Percentiles rank a stretch among this genome's conserved stretches.
phyloP scores from a whole-genome alignment of 169 alveolate genomes.

The Eimeria maxima region DNA sequence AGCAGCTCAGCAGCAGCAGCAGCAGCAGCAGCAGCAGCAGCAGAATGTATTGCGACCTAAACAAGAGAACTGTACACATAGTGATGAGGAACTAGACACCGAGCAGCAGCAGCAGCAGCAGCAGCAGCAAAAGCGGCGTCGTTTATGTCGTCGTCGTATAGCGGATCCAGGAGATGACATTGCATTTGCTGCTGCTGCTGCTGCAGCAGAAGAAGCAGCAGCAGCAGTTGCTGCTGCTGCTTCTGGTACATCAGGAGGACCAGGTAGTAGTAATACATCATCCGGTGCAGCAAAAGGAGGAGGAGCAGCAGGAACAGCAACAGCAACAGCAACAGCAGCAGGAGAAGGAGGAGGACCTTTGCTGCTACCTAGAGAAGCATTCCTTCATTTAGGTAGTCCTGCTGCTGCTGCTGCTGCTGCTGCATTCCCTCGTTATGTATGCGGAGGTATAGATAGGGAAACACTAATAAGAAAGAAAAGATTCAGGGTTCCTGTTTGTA shows the following conservation, averaged over 20 bases:
- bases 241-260: no score
- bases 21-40: no score
- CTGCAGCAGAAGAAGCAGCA: slow-evolving; percentile 13
- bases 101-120: slow-evolving; percentile 50
- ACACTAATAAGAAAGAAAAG: neutral
- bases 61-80: neutral
- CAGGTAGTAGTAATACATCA: neutral
- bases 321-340: no score
- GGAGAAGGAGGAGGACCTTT: no score
- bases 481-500: neutral
- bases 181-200: slow-evolving; percentile 31
- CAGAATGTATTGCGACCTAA: neutral
- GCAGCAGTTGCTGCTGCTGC: no score
- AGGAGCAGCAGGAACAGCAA: no score
- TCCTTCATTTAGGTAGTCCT: neutral
- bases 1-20: slow-evolving; percentile 51
- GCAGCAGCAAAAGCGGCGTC: slow-evolving; percentile 55
- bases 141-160: neutral
- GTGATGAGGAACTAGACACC: neutral
- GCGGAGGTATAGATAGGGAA: slow-evolving; percentile 16
- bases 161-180: neutral
- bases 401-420: slow-evolving; percentile 53
- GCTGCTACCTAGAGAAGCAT: slow-evolving; percentile 17
- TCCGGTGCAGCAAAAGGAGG: no score
- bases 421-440: neutral